phyloP scores from a whole-genome alignment of 164 flowering plant species.

The Vitis cinerea region DNA sequence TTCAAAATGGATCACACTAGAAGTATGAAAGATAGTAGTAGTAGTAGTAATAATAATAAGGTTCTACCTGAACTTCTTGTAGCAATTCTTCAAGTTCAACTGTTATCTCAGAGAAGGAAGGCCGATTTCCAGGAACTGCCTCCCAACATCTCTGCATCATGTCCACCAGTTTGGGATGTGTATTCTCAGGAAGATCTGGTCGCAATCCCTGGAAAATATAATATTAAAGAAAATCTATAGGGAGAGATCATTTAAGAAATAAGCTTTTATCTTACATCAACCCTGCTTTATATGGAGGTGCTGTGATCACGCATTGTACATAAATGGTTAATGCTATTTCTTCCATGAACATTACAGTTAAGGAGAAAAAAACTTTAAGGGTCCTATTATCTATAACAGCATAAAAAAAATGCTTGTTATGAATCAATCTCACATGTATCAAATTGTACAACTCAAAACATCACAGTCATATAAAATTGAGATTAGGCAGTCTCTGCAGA shows the following conservation, averaged over 20 bases:
- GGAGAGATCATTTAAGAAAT: background rate
- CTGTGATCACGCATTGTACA: background rate
- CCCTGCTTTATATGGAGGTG: background rate
- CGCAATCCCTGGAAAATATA: slow-evolving; percentile 60
- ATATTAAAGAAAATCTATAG: background rate
- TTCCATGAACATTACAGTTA: too few species aligned
- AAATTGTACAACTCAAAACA: too few species aligned
- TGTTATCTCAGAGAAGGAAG: slow-evolving; percentile 64
- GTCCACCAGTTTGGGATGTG: slow-evolving; percentile 60
- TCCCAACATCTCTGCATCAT: slow-evolving; percentile 97
- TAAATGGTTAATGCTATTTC: background rate
- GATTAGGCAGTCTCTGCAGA: too few species aligned
- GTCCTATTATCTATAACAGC: too few species aligned
- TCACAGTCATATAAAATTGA: too few species aligned
- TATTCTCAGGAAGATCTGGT: slow-evolving; percentile 67
- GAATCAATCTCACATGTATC: too few species aligned
- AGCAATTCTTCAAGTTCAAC: slow-evolving; percentile 59
- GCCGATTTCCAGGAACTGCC: slow-evolving; percentile 55
- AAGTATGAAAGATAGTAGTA: too few species aligned
- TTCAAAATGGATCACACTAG: background rate
- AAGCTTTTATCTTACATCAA: background rate
- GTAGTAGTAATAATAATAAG: background rate
- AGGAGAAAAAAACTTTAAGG: too few species aligned
- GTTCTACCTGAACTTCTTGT: slow-evolving; percentile 46
- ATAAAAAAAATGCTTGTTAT: too few species aligned